Percentiles rank a stretch among this genome's conserved stretches.
phyloP scores from a whole-genome alignment of 2,329 filamentous ascomycete species.

The Ophiostoma perfectum region DNA sequence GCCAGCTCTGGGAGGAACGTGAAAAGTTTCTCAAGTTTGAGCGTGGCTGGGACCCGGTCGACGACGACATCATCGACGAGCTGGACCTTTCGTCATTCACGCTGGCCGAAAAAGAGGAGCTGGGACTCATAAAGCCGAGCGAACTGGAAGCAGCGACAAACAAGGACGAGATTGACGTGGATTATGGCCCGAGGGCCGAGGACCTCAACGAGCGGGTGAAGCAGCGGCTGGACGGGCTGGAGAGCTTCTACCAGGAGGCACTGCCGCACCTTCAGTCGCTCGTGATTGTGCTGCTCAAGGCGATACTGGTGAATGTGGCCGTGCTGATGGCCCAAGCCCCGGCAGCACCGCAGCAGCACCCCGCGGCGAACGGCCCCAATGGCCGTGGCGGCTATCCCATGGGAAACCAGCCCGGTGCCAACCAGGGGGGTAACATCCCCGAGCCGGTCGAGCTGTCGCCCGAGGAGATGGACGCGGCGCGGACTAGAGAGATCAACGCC shows the following conservation, averaged over 20 bases:
- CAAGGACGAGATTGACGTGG: conserved; percentile 32
- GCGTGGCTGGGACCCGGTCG: conserved; percentile 68
- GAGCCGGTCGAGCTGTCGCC: conserved; percentile 45
- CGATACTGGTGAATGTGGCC: conserved; percentile 80
- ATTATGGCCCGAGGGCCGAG: conserved; percentile 48
- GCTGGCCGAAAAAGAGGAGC: conserved; percentile 42
- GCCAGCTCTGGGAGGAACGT: conserved; percentile 90
- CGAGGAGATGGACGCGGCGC: conserved; percentile 75
- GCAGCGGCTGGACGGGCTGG: conserved; percentile 65
- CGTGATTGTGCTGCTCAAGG: conserved; percentile 86
- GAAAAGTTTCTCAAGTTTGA: conserved; percentile 90
- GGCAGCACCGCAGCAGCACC: conserved; percentile 39
- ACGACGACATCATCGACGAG: conserved; percentile 40
- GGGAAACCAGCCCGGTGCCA: conserved; percentile 28
- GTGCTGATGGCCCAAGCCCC: conserved; percentile 64
- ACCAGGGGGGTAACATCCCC: conserved; percentile 29
- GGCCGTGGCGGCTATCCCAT: neutral
- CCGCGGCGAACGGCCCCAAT: neutral
- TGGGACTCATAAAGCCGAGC: conserved; percentile 41
- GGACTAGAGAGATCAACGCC: conserved; percentile 78
- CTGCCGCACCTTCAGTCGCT: conserved; percentile 86
- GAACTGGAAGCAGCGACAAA: conserved; percentile 26
- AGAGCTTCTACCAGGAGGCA: conserved; percentile 72
- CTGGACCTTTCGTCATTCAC: conserved; percentile 36
- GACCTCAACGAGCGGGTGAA: conserved; percentile 51